phyloP scores from a whole-genome alignment of 805 yeast species.

The Candida dendrica region DNA sequence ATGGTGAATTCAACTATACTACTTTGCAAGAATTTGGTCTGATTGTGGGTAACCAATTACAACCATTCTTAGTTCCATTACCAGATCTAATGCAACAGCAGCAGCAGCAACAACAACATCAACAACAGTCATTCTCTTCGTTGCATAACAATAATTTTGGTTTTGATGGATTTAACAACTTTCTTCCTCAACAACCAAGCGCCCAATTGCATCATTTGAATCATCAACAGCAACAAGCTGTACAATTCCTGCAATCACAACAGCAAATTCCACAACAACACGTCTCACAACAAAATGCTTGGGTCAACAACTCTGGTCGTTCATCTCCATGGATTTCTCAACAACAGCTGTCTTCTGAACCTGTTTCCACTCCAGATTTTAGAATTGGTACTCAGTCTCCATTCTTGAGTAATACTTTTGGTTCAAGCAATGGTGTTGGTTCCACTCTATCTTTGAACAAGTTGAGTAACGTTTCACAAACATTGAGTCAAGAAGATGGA shows the following conservation, averaged over 20 bases:
- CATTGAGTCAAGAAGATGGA: constrained; percentile 11
- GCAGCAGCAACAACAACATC: constrained; percentile 3
- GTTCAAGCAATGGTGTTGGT: not conserved
- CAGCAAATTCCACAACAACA: constrained; percentile 10
- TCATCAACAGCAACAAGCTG: constrained; percentile 2
- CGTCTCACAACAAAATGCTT: constrained; percentile 3
- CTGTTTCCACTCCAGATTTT: constrained; percentile 4
- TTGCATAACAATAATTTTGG: constrained; percentile 1
- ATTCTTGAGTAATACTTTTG: constrained; percentile 5
- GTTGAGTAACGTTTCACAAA: not conserved
- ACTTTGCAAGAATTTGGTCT: constrained; percentile 48
- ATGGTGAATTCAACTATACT: constrained; percentile 42
- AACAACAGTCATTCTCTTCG: constrained; percentile 2
- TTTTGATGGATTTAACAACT: constrained; percentile 1
- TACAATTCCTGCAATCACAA: not conserved
- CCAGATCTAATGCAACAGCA: constrained; percentile 15
- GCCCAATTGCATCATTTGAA: not conserved
- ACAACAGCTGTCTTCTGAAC: constrained; percentile 1
- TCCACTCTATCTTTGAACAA: not conserved
- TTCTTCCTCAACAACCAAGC: constrained; percentile 1
- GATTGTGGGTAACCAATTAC: constrained; percentile 37
- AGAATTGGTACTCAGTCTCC: constrained; percentile 12
- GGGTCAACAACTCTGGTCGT: constrained; percentile 11
- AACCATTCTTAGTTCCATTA: constrained; percentile 59
- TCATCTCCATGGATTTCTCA: constrained; percentile 16